Conservation (phyloP, 1,284 basidiomycete genomes). For the Rhodotorula sp. region DNA sequence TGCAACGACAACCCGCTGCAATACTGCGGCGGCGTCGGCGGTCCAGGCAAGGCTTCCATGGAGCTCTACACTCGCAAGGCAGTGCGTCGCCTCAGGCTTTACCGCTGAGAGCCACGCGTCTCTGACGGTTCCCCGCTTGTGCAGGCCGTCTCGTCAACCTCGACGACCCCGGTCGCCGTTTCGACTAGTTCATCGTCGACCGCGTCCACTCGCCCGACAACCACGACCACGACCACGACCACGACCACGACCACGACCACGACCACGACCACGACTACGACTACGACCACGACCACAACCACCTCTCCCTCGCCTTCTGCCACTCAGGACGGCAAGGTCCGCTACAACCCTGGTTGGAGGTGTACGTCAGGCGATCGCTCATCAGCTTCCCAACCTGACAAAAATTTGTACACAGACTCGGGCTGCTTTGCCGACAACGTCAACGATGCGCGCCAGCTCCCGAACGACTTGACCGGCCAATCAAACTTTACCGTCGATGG, state of each 20-base stretch:
- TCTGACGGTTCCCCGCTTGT: no score
- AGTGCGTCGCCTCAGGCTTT: not conserved
- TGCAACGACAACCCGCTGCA: conserved; percentile 26
- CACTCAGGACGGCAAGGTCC: conserved; percentile 1
- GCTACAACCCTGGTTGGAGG: conserved; percentile 13
- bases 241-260: not conserved
- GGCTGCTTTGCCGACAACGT: conserved; percentile 30
- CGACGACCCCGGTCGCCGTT: no score
- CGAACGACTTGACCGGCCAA: conserved; percentile 6
- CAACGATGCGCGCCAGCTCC: conserved; percentile 18
- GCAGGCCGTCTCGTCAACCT: no score
- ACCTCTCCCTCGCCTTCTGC: not conserved
- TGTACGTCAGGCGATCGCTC: conserved; percentile 1
- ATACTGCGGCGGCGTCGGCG: conserved; percentile 28
- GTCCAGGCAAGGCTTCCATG: conserved; percentile 7
- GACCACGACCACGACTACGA: not conserved
- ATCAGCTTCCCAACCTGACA: not conserved
- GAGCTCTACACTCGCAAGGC: conserved; percentile 14
- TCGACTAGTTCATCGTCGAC: no score
- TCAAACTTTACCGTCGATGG: conserved; percentile 24
- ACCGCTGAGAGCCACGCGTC: not conserved
- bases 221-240: not conserved
- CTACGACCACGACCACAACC: not conserved
- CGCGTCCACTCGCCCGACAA: not conserved
- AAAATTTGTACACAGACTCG: not conserved